Conservation (phyloP, 2,329 filamentous ascomycete species). For the Simplicillium aogashimaense region DNA sequence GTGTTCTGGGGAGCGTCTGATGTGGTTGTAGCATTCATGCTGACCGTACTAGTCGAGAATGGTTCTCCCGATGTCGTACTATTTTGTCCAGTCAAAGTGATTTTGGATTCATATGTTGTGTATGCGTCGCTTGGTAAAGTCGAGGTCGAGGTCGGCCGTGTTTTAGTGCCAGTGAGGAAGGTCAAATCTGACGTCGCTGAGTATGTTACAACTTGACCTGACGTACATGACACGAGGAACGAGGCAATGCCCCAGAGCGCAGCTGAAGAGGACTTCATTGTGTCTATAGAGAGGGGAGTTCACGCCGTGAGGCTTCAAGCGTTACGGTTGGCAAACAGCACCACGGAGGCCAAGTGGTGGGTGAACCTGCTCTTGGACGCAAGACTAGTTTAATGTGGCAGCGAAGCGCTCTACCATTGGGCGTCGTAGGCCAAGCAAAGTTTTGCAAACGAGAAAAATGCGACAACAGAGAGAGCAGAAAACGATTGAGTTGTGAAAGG, state of each 20-base stretch:
- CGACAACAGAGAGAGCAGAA: too few relatives aligned
- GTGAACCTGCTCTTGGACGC: too few relatives aligned
- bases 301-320: too few relatives aligned
- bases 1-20: constrained; percentile 53
- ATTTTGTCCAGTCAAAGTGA: constrained; percentile 26
- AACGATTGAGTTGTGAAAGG: too few relatives aligned
- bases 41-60: constrained; percentile 16
- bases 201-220: constrained; percentile 14
- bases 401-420: too few relatives aligned
- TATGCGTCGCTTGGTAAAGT: constrained; percentile 35
- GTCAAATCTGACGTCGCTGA: constrained; percentile 22
- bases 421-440: too few relatives aligned
- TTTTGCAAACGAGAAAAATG: too few relatives aligned
- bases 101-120: constrained; percentile 29
- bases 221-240: constrained; percentile 1
- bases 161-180: constrained; percentile 26
- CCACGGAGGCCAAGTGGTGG: too few relatives aligned
- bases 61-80: constrained; percentile 20
- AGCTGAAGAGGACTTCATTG: not conserved
- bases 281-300: not conserved
- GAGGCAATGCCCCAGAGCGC: not conserved
- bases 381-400: too few relatives aligned
- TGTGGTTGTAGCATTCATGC: constrained; percentile 18
- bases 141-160: constrained; percentile 24
- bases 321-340: too few relatives aligned